Conservation (phyloP, 495 filamentous ascomycete genomes). For the Daldinia grandis region DNA sequence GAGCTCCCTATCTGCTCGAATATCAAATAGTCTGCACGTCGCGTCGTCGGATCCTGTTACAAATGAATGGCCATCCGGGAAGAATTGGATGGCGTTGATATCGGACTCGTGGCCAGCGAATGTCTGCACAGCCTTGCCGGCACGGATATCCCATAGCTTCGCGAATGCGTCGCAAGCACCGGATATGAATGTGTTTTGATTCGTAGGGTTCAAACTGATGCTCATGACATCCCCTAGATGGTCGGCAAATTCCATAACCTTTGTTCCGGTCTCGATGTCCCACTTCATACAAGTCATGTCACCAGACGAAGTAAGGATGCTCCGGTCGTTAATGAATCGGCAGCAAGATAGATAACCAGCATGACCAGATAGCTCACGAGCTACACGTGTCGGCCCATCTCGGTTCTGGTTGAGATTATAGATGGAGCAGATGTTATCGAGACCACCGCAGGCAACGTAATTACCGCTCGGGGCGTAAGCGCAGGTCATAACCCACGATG, state of each 20-base stretch:
- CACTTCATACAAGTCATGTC: constrained; percentile 99
- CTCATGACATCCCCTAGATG: constrained; percentile 99
- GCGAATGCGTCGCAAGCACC: constrained; percentile 98
- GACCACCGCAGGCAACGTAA: constrained; percentile 96
- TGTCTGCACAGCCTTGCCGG: constrained; percentile 97
- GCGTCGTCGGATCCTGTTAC: constrained; percentile 98
- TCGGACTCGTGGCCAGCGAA: constrained; percentile 99
- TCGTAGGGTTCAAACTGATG: constrained; percentile 98
- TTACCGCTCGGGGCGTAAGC: constrained; percentile 98
- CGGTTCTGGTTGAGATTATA: constrained; percentile 95
- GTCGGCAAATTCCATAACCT: constrained; percentile 98
- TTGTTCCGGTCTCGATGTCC: constrained; percentile 97
- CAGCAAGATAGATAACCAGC: constrained; percentile 98
- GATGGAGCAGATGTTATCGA: constrained; percentile 99
- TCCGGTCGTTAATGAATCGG: constrained; percentile 97
- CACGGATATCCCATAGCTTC: constrained; percentile 98
- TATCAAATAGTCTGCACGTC: constrained; percentile 96
- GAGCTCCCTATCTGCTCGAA: constrained; percentile 93
- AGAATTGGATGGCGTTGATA: constrained; percentile 99
- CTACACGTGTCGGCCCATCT: constrained; percentile 95
- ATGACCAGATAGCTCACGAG: constrained; percentile 94
- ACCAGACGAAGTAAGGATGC: constrained; percentile 96
- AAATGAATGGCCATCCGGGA: constrained; percentile 98
- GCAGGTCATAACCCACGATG: constrained; percentile 99
- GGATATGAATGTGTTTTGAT: constrained; percentile 98